Evolutionary conservation across 2,329 filamentous ascomycete genomes (phyloP).

Genomic region (Pseudogymnoascus sp.): DNA sequence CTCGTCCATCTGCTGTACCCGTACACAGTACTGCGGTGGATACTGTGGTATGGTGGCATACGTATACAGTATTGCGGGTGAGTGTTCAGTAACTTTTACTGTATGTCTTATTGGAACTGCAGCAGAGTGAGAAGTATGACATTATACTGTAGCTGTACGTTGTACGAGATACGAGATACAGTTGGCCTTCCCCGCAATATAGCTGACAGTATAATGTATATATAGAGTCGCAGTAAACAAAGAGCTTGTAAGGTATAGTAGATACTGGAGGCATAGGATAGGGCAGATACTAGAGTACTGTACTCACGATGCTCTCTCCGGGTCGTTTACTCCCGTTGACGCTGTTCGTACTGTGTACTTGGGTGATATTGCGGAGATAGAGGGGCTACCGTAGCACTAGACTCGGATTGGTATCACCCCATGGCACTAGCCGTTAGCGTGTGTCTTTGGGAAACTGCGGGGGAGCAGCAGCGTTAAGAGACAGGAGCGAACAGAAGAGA

Average conservation of each 20-base stretch:
- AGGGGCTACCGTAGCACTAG: constrained; percentile 7
- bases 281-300: too few species aligned
- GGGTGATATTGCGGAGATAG: not conserved
- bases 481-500: not conserved
- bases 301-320: too few species aligned
- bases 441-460: constrained; percentile 7
- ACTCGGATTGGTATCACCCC: not conserved
- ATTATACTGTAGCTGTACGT: not conserved
- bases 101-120: too few species aligned
- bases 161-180: not conserved
- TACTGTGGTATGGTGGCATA: not conserved
- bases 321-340: not conserved
- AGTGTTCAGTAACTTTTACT: not conserved
- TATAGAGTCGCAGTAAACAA: too few species aligned
- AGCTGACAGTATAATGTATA: too few species aligned
- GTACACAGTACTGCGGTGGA: not conserved
- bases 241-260: too few species aligned
- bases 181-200: not conserved
- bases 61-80: too few species aligned
- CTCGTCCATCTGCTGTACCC: not conserved
- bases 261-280: too few species aligned
- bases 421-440: constrained; percentile 1
- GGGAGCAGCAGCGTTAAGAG: not conserved
- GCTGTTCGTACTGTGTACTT: not conserved
- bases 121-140: too few species aligned